Evolutionary conservation across 2,329 filamentous ascomycete species (phyloP).

Genomic region (Triangularia setosa): DNA sequence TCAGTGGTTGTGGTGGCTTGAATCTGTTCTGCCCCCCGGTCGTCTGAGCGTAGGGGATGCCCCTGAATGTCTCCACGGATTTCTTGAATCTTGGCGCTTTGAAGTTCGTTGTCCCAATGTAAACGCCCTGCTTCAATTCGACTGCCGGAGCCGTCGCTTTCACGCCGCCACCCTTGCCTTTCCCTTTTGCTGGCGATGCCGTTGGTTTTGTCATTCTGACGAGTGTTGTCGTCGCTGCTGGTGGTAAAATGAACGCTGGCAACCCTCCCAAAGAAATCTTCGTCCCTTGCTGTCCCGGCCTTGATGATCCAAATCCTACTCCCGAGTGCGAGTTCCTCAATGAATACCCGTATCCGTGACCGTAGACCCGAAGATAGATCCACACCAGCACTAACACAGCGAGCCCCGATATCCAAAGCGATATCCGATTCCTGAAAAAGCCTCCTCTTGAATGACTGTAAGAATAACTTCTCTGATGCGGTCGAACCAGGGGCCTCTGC

Average conservation of each 20-base stretch:
- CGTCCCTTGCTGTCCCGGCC: background rate
- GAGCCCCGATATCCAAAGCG: background rate
- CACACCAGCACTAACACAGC: conserved; percentile 14
- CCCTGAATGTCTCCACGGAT: conserved; percentile 45
- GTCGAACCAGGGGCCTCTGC: background rate
- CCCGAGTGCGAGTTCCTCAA: background rate
- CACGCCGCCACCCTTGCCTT: conserved; percentile 25
- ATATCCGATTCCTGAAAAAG: background rate
- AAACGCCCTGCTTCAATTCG: conserved; percentile 38
- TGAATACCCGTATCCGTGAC: background rate
- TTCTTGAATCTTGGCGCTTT: conserved; percentile 29
- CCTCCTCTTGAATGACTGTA: background rate
- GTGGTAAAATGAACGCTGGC: background rate
- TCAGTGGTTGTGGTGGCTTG: conserved; percentile 37
- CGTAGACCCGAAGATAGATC: conserved; percentile 10
- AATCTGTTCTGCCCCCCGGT: conserved; percentile 43
- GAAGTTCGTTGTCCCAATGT: conserved; percentile 36
- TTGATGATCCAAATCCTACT: background rate
- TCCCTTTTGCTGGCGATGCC: conserved; percentile 6
- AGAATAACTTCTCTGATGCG: background rate
- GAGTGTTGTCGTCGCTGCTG: background rate
- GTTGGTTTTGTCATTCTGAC: background rate
- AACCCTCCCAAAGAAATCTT: background rate
- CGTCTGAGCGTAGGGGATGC: conserved; percentile 47
- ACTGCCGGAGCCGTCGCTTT: conserved; percentile 23